phyloP scores from a whole-genome alignment of 306 rosid species.

The Trifolium fragiferum region DNA sequence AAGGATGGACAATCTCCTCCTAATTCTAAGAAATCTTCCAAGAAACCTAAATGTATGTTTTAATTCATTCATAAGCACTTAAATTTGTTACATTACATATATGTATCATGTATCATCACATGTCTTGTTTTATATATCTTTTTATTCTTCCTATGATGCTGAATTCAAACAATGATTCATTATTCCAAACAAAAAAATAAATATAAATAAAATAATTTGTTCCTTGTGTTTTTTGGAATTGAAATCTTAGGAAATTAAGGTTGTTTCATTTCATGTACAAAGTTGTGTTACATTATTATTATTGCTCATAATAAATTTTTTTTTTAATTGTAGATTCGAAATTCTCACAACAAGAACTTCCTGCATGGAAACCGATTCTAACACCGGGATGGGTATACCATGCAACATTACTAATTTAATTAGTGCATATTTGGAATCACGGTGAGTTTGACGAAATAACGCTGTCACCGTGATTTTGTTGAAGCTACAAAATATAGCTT shows the following conservation, averaged over 20 bases:
- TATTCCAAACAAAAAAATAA: background rate
- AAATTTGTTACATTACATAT: background rate
- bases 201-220: background rate
- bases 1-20: slow-evolving; percentile 26
- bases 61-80: background rate
- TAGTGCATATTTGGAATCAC: background rate
- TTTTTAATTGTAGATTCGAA: slow-evolving; percentile 41
- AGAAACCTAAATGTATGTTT: slow-evolving; percentile 42
- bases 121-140: background rate
- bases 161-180: slow-evolving; percentile 10
- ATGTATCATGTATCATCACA: background rate
- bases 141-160: background rate
- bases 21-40: slow-evolving; percentile 30
- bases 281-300: background rate
- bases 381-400: slow-evolving; percentile 56
- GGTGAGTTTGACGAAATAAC: background rate
- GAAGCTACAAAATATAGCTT: background rate
- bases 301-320: background rate
- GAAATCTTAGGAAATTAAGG: background rate
- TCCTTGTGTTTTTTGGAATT: background rate
- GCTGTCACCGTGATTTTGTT: background rate
- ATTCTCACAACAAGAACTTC: slow-evolving; percentile 60
- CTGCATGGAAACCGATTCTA: slow-evolving; percentile 56
- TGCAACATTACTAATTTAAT: slow-evolving; percentile 9
- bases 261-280: background rate